A percentile compares a stretch with the other conserved stretches of the same genome.
These are phyloP conservation scores for Hypoxylon rubiginosum DNA, from an alignment of 2,329 filamentous ascomycete genomes.

Conservation along the genomic window DNA sequence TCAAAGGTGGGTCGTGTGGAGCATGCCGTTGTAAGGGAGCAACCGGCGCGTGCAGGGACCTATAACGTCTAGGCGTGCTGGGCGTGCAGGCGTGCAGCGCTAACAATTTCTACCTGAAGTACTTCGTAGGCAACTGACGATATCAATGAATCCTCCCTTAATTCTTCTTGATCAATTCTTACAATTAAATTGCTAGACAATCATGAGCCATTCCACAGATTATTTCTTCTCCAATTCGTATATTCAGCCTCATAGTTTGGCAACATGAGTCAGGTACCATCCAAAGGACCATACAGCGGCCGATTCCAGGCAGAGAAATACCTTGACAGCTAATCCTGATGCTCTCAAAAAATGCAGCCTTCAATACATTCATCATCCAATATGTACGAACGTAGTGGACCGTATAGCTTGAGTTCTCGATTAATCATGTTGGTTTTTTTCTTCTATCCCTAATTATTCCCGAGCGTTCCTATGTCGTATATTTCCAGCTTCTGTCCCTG, in stretches of 20 bases:
- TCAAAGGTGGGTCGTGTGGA: constrained; percentile 24
- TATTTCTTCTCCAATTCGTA: background rate
- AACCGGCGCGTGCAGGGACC: constrained; percentile 14
- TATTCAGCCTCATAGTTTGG: background rate
- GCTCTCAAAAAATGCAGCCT: background rate
- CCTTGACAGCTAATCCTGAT: too few relatives aligned
- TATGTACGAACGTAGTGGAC: background rate
- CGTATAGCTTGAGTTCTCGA: background rate
- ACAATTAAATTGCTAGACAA: background rate
- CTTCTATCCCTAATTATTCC: background rate
- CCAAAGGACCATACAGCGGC: background rate
- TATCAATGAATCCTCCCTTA: background rate
- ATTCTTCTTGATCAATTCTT: background rate
- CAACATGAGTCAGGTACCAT: too few relatives aligned
- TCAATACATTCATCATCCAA: background rate
- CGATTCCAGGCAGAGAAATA: background rate
- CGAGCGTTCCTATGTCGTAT: too few relatives aligned
- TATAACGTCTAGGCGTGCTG: background rate
- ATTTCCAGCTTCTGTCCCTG: too few relatives aligned
- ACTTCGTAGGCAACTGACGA: background rate
- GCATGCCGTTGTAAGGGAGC: constrained; percentile 39
- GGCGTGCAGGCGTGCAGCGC: too few relatives aligned
- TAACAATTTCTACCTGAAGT: constrained; percentile 7
- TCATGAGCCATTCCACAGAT: background rate
- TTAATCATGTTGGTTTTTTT: background rate